Evolutionary conservation across 306 rosid genomes (phyloP), one percentile per base, ranked within the genome.

Genomic region (Styphnolobium japonicum): DNA sequence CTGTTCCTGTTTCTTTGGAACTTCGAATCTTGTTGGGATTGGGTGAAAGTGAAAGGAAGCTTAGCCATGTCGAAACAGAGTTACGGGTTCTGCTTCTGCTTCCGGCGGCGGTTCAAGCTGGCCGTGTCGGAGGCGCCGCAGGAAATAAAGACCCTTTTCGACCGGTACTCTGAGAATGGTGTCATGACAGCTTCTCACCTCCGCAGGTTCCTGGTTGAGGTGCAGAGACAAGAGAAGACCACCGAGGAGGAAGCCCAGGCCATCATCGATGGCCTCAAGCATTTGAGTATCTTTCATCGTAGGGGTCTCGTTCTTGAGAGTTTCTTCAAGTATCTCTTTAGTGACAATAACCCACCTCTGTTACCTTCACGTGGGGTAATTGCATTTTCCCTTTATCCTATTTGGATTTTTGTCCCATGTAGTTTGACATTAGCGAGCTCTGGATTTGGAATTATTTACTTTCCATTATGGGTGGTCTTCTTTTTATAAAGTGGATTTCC

Each of bases 31-130:
- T n/a, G n/a, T 64, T 39, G 33, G 34, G 46, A 21, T 11, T 21
- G 36, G 21, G 64, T 6, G 21, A 37, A 6, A 8, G n/a, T 19
- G 55, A 73, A 42, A 40, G 4, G 2, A 10, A 22, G 25, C n/a
- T n/a, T 37, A 37, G 3, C 48, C 3, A 90, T 88, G 95, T 87
- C 98, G 25, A 90, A 86, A 56, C 98, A 96, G 83, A 90, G 94
- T 21, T 96, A 91, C 88, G 82, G 37, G 37, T 88, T 96, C 12
- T 96, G 99, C 68, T 93, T 95, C 81, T 96, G 98, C 84, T 96
- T 85, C 88, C 89, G 74, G 23, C 90, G 98, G 46, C 90, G 94
- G 27, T 96, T 96, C 88, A 80, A 74, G 79, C 87, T 88, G 16
- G 67, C 80, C 29, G 85, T 80, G 11, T 48, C 91, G 73, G 99